Evolutionary conservation across 2,329 filamentous ascomycete species (phyloP), one percentile per base, ranked within the genome.

Genomic region (Paecilomyces dactylethromorphus): DNA sequence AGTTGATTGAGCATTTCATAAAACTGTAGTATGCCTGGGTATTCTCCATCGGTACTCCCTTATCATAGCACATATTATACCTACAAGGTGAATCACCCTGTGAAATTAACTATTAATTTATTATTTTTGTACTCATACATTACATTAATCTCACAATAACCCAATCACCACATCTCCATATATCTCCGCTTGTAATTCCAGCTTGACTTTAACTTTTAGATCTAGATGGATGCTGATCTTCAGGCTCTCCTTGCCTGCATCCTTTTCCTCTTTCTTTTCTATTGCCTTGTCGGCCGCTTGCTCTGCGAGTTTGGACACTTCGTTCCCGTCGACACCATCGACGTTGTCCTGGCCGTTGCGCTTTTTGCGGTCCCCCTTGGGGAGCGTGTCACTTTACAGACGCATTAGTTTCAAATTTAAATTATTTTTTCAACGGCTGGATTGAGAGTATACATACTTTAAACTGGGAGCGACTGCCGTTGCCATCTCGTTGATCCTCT

Each of bases 111-210:
- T 39, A 5, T n/a, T 2, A n/a, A n/a, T n/a, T n/a, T n/a, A n/a
- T n/a, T n/a, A n/a, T 3, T 5, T 39, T 39, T 5, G 33, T 39
- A 5, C 3, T 39, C 33, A n/a, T 45, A 33, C 8, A 45, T 45
- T 18, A 21, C 6, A 55, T 63, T 62, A 56, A 60, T 62, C 57
- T 63, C 58, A 66, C 55, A 67, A 56, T 56, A 68, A 56, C 18
- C 66, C 65, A 59, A 68, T 68, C 7, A 66, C 64, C 2, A 68
- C 54, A 59, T 68, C 66, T 60, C 66, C 66, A 49, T 68, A 64
- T 50, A 68, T 58, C 59, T 68, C 58, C 12, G 66, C 66, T 56
- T 68, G 65, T 39, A 68, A 57, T 2, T 68, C 66, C 49, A 68
- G 59, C 45, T 61, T 62, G 12, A 68, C 66, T 58, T 67, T 66